Evolutionary conservation across 768 basidiomycete species (phyloP).

Genomic region (Mrakia frigida): DNA sequence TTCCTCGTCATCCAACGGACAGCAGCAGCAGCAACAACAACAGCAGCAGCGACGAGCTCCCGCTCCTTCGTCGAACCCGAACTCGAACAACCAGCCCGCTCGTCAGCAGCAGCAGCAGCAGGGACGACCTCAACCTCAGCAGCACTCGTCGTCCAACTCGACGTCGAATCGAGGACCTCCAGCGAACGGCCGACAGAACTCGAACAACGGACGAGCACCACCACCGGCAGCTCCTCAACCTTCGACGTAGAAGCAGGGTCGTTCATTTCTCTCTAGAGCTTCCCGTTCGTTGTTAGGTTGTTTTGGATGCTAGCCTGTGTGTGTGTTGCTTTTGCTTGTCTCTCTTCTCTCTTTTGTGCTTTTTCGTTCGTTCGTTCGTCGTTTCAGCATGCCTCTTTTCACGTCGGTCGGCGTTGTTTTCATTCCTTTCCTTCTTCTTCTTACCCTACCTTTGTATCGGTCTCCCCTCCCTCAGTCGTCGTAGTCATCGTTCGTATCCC

Average conservation of each 20-base stretch:
- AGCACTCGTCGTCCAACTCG: slow-evolving; percentile 42
- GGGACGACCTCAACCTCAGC: slow-evolving; percentile 5
- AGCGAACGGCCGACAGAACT: neutral
- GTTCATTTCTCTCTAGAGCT: too few species aligned
- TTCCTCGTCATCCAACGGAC: neutral
- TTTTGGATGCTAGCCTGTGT: neutral
- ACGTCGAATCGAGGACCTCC: slow-evolving; percentile 47
- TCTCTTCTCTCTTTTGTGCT: neutral
- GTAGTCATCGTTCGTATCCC: too few species aligned
- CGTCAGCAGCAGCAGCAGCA: slow-evolving; percentile 32
- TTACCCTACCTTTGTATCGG: neutral
- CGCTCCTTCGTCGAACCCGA: slow-evolving; percentile 27
- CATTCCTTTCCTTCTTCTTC: neutral
- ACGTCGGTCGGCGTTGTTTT: neutral
- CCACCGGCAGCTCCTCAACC: neutral
- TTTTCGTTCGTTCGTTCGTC: neutral
- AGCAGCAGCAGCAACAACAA: slow-evolving; percentile 29
- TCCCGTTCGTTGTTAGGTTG: too few species aligned
- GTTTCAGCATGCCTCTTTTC: neutral
- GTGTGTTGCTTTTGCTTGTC: neutral
- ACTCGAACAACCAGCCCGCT: slow-evolving; percentile 11
- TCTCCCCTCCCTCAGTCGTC: too few species aligned
- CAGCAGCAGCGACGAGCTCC: slow-evolving; percentile 33
- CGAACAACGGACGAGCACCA: slow-evolving; percentile 15
- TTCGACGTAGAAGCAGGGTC: neutral